Evolutionary conservation across 768 basidiomycete genomes (phyloP).

Genomic region (Xerocomellus intermedius): DNA sequence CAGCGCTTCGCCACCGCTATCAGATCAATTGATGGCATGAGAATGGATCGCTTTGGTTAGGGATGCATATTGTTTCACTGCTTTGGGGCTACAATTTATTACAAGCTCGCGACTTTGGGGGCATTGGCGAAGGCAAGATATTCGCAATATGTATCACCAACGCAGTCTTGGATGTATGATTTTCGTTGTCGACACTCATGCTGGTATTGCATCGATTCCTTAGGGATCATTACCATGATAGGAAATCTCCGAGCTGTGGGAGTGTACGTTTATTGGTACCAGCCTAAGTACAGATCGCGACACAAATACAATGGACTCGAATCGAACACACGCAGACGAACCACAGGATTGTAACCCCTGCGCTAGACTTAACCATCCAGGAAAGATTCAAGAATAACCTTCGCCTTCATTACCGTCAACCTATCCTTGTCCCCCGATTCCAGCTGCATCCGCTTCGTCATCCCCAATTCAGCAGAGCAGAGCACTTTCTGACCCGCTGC

Average conservation of each 20-base stretch:
- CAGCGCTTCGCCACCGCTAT: too few relatives aligned
- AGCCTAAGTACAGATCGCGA: background rate
- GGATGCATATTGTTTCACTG: too few relatives aligned
- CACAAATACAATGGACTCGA: background rate
- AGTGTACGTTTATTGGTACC: background rate
- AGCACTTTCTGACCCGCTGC: constrained; percentile 4
- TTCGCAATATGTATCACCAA: too few relatives aligned
- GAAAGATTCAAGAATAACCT: constrained; percentile 15
- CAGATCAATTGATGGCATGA: too few relatives aligned
- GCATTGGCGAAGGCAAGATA: too few relatives aligned
- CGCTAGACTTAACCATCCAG: background rate
- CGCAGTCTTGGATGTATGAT: too few relatives aligned
- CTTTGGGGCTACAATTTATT: too few relatives aligned
- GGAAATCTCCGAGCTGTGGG: background rate
- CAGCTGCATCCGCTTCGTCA: constrained; percentile 8
- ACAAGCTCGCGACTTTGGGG: too few relatives aligned
- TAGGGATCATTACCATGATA: too few relatives aligned
- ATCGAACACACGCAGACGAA: background rate
- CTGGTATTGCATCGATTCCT: too few relatives aligned
- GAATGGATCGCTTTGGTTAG: too few relatives aligned
- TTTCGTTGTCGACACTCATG: too few relatives aligned
- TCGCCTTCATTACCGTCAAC: constrained; percentile 5
- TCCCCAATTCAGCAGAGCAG: constrained; percentile 12
- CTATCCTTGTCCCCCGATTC: background rate
- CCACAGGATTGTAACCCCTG: background rate